phyloP scores from a whole-genome alignment of 352 stramenopile species.

The Phytophthora fragariaefolia region DNA sequence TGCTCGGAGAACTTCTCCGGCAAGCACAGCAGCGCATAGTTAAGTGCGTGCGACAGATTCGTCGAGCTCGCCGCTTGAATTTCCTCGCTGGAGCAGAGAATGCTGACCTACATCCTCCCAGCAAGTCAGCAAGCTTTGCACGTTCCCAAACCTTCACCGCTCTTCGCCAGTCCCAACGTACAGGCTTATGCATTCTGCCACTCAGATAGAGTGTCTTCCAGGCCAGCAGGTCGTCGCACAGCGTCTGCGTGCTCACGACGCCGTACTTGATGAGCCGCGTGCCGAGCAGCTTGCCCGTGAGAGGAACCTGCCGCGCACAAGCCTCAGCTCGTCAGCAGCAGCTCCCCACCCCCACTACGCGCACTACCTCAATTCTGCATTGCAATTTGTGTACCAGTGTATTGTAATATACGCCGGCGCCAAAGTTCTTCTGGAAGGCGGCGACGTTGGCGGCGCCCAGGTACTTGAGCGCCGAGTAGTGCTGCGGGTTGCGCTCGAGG shows the following conservation, averaged over 20 bases:
- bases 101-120: conserved; percentile 52
- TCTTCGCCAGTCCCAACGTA: conserved; percentile 36
- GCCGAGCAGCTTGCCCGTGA: conserved; percentile 60
- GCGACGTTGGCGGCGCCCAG: conserved; percentile 65
- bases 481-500: conserved; percentile 68
- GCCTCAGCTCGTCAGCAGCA: not conserved
- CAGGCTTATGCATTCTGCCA: conserved; percentile 87
- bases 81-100: conserved; percentile 52
- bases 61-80: conserved; percentile 58
- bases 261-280: conserved; percentile 90
- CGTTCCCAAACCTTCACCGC: not conserved
- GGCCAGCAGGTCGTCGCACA: conserved; percentile 75
- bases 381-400: conserved; percentile 59
- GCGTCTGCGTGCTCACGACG: conserved; percentile 80
- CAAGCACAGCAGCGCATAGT: conserved; percentile 77
- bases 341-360: not conserved
- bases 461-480: conserved; percentile 86
- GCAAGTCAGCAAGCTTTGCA: conserved; percentile 10
- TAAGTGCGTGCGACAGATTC: conserved; percentile 78
- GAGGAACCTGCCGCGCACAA: conserved; percentile 46
- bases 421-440: conserved; percentile 78
- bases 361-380: not conserved
- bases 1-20: conserved; percentile 84
- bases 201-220: conserved; percentile 91
- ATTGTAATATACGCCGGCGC: conserved; percentile 88